These are phyloP conservation scores for Drosera capensis DNA, from an alignment of 148 eudicot genomes.

Conservation along the genomic window DNA sequence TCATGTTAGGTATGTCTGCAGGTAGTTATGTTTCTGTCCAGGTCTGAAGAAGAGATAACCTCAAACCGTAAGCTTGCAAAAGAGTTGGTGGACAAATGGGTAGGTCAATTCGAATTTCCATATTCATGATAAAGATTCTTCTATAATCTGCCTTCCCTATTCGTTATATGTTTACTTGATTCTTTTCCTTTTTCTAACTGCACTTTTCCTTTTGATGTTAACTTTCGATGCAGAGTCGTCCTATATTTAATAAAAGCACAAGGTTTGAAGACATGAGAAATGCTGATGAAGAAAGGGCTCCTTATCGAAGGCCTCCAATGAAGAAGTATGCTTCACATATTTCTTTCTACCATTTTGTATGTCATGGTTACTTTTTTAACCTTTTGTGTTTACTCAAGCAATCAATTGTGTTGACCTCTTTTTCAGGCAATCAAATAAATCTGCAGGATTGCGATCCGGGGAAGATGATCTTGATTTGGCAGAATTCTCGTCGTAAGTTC, in stretches of 20 bases:
- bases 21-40: constrained; percentile 96
- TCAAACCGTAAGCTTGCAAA: constrained; percentile 84
- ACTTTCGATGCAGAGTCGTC: constrained; percentile 72
- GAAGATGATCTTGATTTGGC: constrained; percentile 73
- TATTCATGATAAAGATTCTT: too few species aligned
- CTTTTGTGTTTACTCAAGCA: not conserved
- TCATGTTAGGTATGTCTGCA: constrained; percentile 13
- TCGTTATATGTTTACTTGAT: not conserved
- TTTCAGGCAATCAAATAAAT: constrained; percentile 50
- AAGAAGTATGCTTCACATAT: constrained; percentile 29
- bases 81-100: constrained; percentile 98
- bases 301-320: constrained; percentile 43
- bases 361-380: not conserved
- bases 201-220: not conserved
- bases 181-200: not conserved
- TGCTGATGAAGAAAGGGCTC: constrained; percentile 61
- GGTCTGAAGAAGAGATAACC: constrained; percentile 94
- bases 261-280: constrained; percentile 93
- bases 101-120: constrained; percentile 11
- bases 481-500: constrained; percentile 52
- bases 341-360: not conserved
- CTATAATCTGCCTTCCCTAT: not conserved
- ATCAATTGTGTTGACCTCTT: constrained; percentile 3
- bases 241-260: constrained; percentile 92
- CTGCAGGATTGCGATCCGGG: constrained; percentile 51